These are phyloP conservation scores for Pythium volutum DNA, from an alignment of 352 stramenopile species.

Conservation along the genomic window DNA sequence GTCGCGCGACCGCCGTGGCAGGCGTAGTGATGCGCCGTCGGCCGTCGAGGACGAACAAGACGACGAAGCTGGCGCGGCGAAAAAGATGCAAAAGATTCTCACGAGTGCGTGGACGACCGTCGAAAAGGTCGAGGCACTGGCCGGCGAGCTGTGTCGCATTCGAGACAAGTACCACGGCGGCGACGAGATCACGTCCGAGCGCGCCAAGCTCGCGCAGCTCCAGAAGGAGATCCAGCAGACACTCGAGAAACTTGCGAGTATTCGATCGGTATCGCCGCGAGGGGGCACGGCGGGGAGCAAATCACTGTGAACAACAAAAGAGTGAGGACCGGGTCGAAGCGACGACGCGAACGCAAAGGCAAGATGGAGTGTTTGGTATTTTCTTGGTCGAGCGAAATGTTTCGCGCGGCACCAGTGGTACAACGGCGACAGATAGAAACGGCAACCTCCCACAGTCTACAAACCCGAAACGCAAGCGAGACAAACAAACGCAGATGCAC, in stretches of 20 bases:
- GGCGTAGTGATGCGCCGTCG: background rate
- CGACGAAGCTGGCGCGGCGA: slow-evolving; percentile 27
- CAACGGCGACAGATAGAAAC: background rate
- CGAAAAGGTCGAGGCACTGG: slow-evolving; percentile 56
- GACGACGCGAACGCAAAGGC: background rate
- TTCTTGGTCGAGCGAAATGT: background rate
- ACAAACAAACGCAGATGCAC: background rate
- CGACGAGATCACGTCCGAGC: slow-evolving; percentile 44
- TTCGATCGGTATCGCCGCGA: slow-evolving; percentile 19
- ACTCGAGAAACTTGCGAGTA: slow-evolving; percentile 48
- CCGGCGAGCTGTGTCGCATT: slow-evolving; percentile 46
- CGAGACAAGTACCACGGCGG: slow-evolving; percentile 45
- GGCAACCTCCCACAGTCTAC: slow-evolving; percentile 9
- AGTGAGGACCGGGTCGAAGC: background rate
- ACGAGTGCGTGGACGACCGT: slow-evolving; percentile 59
- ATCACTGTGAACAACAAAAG: background rate
- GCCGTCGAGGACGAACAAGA: slow-evolving; percentile 35
- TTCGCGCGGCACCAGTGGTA: slow-evolving; percentile 9
- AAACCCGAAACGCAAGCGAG: background rate
- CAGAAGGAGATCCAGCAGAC: slow-evolving; percentile 55
- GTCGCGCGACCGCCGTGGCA: slow-evolving; percentile 12
- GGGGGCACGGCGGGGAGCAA: background rate
- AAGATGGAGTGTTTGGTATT: slow-evolving; percentile 6
- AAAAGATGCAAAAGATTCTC: slow-evolving; percentile 43
- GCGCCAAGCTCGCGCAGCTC: slow-evolving; percentile 55